phyloP scores from a whole-genome alignment of 257 asterid genomes.

The Fraxinus anomala region DNA sequence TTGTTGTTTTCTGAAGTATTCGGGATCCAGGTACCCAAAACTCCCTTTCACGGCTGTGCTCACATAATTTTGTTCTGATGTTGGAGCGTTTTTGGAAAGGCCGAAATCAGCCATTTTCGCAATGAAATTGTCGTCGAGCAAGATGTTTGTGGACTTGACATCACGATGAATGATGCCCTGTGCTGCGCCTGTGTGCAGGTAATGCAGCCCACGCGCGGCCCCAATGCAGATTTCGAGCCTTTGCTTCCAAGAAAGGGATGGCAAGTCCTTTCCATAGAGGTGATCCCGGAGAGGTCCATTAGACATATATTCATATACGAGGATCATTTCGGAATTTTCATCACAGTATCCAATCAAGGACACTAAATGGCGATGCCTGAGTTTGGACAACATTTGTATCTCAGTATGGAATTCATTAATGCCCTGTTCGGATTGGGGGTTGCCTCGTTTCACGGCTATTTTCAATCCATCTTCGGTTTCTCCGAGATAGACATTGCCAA shows the following conservation, averaged over 20 bases:
- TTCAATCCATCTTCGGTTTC: slow-evolving; percentile 26
- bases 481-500: slow-evolving; percentile 30
- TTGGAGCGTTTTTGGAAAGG: slow-evolving; percentile 31
- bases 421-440: slow-evolving; percentile 32
- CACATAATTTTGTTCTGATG: slow-evolving; percentile 26
- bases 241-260: slow-evolving; percentile 25
- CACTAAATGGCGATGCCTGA: slow-evolving; percentile 32
- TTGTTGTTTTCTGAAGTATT: slow-evolving; percentile 31
- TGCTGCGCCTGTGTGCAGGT: slow-evolving; percentile 35
- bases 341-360: slow-evolving; percentile 33
- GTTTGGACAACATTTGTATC: slow-evolving; percentile 29
- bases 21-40: slow-evolving; percentile 35
- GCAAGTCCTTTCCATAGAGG: slow-evolving; percentile 26
- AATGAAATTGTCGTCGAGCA: slow-evolving; percentile 28
- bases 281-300: slow-evolving; percentile 35
- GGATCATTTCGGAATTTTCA: slow-evolving; percentile 31
- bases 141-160: slow-evolving; percentile 31
- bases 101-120: slow-evolving; percentile 36
- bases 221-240: slow-evolving; percentile 31
- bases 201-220: slow-evolving; percentile 34
- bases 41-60: slow-evolving; percentile 36
- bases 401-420: slow-evolving; percentile 31
- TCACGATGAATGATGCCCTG: slow-evolving; percentile 31
- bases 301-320: slow-evolving; percentile 32
- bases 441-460: slow-evolving; percentile 34